Conservation (phyloP, 495 filamentous ascomycete species). For the Penicillium coffeae region DNA sequence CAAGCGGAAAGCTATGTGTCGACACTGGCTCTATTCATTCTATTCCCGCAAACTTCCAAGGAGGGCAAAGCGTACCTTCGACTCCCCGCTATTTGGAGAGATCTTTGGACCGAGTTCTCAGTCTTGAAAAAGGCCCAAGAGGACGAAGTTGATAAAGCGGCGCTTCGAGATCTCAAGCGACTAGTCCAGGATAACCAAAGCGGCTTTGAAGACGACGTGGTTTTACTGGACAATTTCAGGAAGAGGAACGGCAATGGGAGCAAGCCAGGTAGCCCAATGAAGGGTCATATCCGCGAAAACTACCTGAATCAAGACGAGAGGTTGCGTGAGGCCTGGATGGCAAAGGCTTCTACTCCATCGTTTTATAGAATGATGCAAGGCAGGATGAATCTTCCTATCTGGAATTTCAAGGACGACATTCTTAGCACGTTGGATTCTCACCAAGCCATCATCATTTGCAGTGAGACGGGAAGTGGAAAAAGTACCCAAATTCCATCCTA, state of each 20-base stretch:
- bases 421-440: slow-evolving; percentile 66
- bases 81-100: slow-evolving; percentile 75
- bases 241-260: slow-evolving; percentile 56
- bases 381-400: slow-evolving; percentile 80
- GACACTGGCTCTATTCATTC: slow-evolving; percentile 72
- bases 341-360: slow-evolving; percentile 57
- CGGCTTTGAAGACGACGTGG: slow-evolving; percentile 62
- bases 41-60: slow-evolving; percentile 71
- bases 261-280: slow-evolving; percentile 40
- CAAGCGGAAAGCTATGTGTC: slow-evolving; percentile 87
- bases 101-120: slow-evolving; percentile 77
- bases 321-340: slow-evolving; percentile 64
- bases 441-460: slow-evolving; percentile 85
- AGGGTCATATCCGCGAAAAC: slow-evolving; percentile 33
- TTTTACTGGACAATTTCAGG: slow-evolving; percentile 64
- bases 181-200: slow-evolving; percentile 41
- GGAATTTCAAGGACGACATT: slow-evolving; percentile 73
- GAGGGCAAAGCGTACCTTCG: slow-evolving; percentile 83
- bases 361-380: slow-evolving; percentile 49
- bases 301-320: slow-evolving; percentile 40
- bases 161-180: slow-evolving; percentile 49
- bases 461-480: slow-evolving; percentile 95
- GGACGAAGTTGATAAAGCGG: slow-evolving; percentile 63
- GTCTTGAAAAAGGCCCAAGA: slow-evolving; percentile 62
- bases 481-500: slow-evolving; percentile 94